phyloP scores from a whole-genome alignment of 495 filamentous ascomycete species.

The Aspergillus avenaceus region DNA sequence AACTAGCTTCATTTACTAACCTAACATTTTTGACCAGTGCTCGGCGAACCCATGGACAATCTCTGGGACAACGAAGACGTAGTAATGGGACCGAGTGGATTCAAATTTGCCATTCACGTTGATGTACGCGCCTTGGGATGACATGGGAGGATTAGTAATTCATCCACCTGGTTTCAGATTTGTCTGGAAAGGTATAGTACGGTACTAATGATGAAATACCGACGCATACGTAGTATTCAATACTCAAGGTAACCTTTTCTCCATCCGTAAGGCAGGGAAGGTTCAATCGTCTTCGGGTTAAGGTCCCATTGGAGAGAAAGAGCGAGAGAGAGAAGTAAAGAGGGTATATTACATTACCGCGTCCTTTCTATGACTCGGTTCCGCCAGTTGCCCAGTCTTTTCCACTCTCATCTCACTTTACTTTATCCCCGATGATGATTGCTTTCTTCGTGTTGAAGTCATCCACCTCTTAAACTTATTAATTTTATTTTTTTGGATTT shows the following conservation, averaged over 20 bases:
- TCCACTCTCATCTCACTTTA: background rate
- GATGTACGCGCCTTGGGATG: background rate
- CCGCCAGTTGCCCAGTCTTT: conserved; percentile 11
- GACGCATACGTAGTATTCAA: no score
- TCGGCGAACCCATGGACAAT: background rate
- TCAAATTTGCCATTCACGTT: no score
- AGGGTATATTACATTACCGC: no score
- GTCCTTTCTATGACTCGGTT: conserved; percentile 2
- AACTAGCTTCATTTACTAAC: background rate
- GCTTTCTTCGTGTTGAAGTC: no score
- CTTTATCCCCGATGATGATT: no score
- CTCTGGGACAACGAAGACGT: background rate
- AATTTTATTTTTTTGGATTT: background rate
- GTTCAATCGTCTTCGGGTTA: background rate
- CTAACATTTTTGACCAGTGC: no score
- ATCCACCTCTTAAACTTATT: no score
- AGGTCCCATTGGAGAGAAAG: no score
- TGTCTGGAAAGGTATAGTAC: background rate
- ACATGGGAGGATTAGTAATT: background rate
- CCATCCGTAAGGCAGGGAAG: background rate
- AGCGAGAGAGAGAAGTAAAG: no score
- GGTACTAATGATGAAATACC: no score
- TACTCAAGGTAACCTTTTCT: background rate
- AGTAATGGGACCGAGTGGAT: background rate
- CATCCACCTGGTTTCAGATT: background rate